Percentiles rank a stretch among this genome's conserved stretches.
Conservation (phyloP, 2,329 filamentous ascomycete genomes). For the Metarhizium rileyi region DNA sequence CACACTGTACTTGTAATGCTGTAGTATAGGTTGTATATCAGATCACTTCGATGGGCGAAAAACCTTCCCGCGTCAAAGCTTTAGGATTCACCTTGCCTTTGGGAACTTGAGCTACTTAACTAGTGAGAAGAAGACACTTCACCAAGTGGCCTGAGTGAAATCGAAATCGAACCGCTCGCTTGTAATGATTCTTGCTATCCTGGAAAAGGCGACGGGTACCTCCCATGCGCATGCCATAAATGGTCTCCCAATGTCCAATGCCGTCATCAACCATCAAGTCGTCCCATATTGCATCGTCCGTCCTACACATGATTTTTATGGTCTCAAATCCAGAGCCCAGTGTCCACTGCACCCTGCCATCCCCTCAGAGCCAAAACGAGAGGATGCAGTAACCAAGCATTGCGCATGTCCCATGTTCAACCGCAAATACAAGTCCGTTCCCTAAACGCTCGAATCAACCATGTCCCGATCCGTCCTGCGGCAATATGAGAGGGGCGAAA, state of each 20-base stretch:
- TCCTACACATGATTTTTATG: not conserved
- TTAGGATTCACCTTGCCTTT: no score
- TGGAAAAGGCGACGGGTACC: constrained; percentile 9
- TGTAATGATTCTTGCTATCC: constrained; percentile 7
- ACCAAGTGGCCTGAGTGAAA: no score
- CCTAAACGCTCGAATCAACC: not conserved
- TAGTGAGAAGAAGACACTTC: no score
- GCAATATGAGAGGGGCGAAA: not conserved
- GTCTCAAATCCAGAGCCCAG: not conserved
- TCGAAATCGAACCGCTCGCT: constrained; percentile 3
- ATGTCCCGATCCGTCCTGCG: not conserved
- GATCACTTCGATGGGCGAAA: no score
- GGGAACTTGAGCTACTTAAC: no score
- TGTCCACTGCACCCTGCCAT: constrained; percentile 1
- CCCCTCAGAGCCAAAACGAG: constrained; percentile 1
- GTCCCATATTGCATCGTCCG: not conserved
- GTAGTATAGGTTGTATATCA: not conserved
- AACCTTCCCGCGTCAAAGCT: no score
- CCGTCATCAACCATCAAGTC: constrained; percentile 1
- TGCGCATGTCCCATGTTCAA: constrained; percentile 1
- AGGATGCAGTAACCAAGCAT: constrained; percentile 9
- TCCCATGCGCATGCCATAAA: constrained; percentile 4
- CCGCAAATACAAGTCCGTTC: not conserved
- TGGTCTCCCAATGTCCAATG: not conserved
- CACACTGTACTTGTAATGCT: not conserved